Conservation (phyloP, 805 yeast genomes). For the Barnettozyma salicaria region DNA sequence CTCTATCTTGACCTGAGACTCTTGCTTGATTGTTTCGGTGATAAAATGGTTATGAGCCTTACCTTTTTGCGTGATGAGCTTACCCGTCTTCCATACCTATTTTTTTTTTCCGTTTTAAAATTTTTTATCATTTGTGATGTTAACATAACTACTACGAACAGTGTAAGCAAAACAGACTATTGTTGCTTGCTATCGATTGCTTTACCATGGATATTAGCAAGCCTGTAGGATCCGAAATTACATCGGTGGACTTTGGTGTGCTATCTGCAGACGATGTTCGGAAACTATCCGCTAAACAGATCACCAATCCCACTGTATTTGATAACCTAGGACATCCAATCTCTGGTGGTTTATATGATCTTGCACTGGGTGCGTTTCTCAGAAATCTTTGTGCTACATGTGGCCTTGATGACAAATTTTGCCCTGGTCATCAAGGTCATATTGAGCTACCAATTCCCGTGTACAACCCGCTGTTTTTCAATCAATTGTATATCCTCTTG, state of each 20-base stretch:
- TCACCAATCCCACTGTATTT: slow-evolving; percentile 91
- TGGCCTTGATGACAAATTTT: slow-evolving; percentile 87
- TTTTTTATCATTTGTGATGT: too few species aligned
- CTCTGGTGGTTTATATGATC: slow-evolving; percentile 87
- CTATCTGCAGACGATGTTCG: slow-evolving; percentile 78
- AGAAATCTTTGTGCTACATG: slow-evolving; percentile 87
- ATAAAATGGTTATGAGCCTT: too few species aligned
- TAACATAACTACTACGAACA: too few species aligned
- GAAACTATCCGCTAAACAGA: slow-evolving; percentile 86
- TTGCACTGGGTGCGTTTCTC: slow-evolving; percentile 91
- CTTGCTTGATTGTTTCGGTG: neutral
- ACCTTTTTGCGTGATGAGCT: slow-evolving; percentile 13
- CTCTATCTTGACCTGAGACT: neutral
- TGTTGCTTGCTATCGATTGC: neutral
- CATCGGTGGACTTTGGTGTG: slow-evolving; percentile 87
- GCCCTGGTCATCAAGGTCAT: slow-evolving; percentile 99
- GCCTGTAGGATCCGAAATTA: slow-evolving; percentile 93
- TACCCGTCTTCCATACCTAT: slow-evolving; percentile 11
- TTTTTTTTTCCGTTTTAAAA: slow-evolving; percentile 7
- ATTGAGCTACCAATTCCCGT: slow-evolving; percentile 94
- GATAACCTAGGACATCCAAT: slow-evolving; percentile 96
- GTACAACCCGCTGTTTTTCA: slow-evolving; percentile 91
- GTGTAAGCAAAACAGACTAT: neutral
- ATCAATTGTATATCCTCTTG: slow-evolving; percentile 78
- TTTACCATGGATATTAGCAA: slow-evolving; percentile 83